Conservation (phyloP, 805 yeast species). For the Hanseniaspora clermontiae region DNA sequence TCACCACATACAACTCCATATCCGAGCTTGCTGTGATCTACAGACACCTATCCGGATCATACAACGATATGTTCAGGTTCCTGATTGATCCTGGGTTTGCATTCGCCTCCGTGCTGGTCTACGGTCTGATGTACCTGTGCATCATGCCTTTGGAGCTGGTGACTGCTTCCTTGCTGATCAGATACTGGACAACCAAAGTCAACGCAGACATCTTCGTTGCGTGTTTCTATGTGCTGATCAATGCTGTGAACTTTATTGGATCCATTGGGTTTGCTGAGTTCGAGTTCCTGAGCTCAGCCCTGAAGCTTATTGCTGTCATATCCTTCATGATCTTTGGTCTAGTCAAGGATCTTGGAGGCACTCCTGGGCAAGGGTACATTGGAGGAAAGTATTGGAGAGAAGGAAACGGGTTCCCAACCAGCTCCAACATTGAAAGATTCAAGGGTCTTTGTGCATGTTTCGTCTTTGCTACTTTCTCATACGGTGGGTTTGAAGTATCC, state of each 20-base stretch:
- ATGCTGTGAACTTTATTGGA: slow-evolving; percentile 39
- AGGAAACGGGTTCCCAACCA: slow-evolving; percentile 36
- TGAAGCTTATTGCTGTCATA: slow-evolving; percentile 38
- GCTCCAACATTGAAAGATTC: slow-evolving; percentile 27
- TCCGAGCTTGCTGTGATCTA: slow-evolving; percentile 44
- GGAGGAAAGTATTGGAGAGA: slow-evolving; percentile 41
- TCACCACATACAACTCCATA: slow-evolving; percentile 42
- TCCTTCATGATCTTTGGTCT: slow-evolving; percentile 39
- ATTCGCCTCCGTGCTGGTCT: slow-evolving; percentile 42
- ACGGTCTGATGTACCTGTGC: slow-evolving; percentile 44
- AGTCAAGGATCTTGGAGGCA: slow-evolving; percentile 42
- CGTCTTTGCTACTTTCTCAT: slow-evolving; percentile 66
- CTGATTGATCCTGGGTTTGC: slow-evolving; percentile 46
- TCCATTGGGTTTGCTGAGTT: slow-evolving; percentile 47
- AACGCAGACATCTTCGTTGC: slow-evolving; percentile 53
- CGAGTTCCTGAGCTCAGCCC: slow-evolving; percentile 38
- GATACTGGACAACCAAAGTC: slow-evolving; percentile 40
- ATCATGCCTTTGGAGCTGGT: slow-evolving; percentile 48
- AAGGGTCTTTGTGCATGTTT: slow-evolving; percentile 64
- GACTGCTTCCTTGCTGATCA: slow-evolving; percentile 45
- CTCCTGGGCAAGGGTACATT: slow-evolving; percentile 36
- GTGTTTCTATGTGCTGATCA: slow-evolving; percentile 38
- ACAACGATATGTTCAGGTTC: slow-evolving; percentile 37
- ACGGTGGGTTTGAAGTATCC: slow-evolving; percentile 61
- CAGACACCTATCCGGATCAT: slow-evolving; percentile 41